These are phyloP conservation scores for Fusarium sp. DNA, from an alignment of 2,329 filamentous ascomycete genomes.

Conservation along the genomic window DNA sequence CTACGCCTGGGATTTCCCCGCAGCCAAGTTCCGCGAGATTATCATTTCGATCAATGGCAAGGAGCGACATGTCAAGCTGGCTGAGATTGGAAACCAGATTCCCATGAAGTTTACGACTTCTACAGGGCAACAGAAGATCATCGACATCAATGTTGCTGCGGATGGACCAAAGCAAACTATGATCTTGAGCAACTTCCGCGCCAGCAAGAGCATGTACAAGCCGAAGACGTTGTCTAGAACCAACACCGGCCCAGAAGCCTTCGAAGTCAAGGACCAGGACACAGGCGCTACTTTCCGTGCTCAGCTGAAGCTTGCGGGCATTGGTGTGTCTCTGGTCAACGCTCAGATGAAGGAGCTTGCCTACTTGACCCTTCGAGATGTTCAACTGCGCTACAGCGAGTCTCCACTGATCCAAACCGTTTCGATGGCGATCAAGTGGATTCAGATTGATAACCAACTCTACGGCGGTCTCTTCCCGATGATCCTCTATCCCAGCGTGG, in stretches of 20 bases:
- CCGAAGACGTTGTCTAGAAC: constrained; percentile 64
- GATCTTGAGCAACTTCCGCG: constrained; percentile 93
- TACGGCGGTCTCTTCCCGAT: constrained; percentile 99
- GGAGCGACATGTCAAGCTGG: constrained; percentile 91
- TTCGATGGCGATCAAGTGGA: constrained; percentile 94
- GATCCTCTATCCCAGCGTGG: constrained; percentile 95
- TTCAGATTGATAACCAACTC: constrained; percentile 97
- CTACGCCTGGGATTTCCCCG: constrained; percentile 98
- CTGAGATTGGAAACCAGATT: constrained; percentile 95
- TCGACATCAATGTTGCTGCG: constrained; percentile 96
- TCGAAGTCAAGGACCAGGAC: constrained; percentile 94
- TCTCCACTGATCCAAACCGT: constrained; percentile 94
- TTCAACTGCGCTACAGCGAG: constrained; percentile 91
- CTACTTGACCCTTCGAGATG: constrained; percentile 92
- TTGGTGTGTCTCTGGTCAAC: constrained; percentile 95
- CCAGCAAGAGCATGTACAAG: constrained; percentile 90
- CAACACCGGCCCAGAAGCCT: constrained; percentile 66
- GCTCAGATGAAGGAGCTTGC: constrained; percentile 90
- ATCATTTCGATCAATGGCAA: constrained; percentile 68
- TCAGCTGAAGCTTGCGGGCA: constrained; percentile 86
- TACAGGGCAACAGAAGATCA: constrained; percentile 81
- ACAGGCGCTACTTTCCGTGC: constrained; percentile 90
- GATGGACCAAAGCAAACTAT: constrained; percentile 96
- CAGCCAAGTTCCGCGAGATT: constrained; percentile 95
- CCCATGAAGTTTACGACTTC: constrained; percentile 88